phyloP scores from a whole-genome alignment of 148 eudicot species.

The Agrostemma githago region DNA sequence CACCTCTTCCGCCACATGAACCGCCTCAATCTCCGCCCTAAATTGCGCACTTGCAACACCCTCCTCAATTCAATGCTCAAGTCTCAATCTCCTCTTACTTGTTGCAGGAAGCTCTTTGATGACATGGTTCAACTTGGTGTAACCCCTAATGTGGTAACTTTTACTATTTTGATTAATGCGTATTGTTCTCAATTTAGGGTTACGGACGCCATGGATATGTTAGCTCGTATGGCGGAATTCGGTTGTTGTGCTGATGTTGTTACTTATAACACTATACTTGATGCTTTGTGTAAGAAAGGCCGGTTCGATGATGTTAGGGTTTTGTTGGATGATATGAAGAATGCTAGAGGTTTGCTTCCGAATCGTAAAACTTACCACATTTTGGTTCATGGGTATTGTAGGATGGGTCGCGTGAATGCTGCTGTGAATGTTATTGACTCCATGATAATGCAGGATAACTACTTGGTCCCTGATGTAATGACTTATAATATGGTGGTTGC shows the following conservation, averaged over 20 bases:
- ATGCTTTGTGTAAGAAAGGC: too few species aligned
- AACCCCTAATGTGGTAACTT: constrained; percentile 44
- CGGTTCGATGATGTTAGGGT: constrained; percentile 47
- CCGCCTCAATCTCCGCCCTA: constrained; percentile 40
- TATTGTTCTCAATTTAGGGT: constrained; percentile 39
- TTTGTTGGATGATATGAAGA: constrained; percentile 67
- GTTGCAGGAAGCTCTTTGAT: constrained; percentile 38
- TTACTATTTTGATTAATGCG: constrained; percentile 65
- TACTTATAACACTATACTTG: constrained; percentile 51
- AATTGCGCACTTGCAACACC: constrained; percentile 53
- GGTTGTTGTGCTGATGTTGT: constrained; percentile 55
- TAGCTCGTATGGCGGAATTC: constrained; percentile 43
- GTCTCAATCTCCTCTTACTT: constrained; percentile 25
- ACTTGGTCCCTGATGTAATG: constrained; percentile 64
- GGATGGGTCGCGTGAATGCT: constrained; percentile 65
- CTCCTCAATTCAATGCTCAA: constrained; percentile 57
- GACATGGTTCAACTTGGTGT: constrained; percentile 45
- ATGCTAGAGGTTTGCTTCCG: constrained; percentile 41
- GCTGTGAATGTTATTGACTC: constrained; percentile 56
- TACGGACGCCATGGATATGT: constrained; percentile 32
- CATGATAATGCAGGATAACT: constrained; percentile 42
- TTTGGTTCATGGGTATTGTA: constrained; percentile 18
- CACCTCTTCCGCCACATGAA: constrained; percentile 67
- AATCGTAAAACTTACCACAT: constrained; percentile 62
- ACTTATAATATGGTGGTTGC: constrained; percentile 65